A percentile compares a stretch with the other conserved stretches of the same genome.
These are phyloP conservation scores for Solanum boliviense DNA, from an alignment of 257 asterid genomes.

Conservation along the genomic window DNA sequence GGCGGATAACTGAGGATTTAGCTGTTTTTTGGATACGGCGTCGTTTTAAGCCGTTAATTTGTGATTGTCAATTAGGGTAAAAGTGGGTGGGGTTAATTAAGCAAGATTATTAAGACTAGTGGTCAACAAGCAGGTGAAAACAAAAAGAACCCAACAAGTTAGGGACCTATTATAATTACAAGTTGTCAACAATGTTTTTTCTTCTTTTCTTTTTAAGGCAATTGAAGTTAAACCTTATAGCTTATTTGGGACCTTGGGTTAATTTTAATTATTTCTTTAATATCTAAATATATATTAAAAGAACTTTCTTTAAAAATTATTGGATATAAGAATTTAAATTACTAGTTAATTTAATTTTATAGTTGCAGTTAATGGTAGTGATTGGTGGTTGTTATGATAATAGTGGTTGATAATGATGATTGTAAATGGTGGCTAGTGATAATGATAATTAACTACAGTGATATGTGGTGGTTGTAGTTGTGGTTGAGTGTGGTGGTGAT, in stretches of 20 bases:
- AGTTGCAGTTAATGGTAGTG: neutral
- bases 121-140: neutral
- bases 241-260: neutral
- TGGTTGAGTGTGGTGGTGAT: neutral
- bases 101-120: neutral
- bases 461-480: too few species aligned
- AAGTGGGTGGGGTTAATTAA: neutral
- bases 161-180: neutral
- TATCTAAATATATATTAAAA: neutral
- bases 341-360: neutral
- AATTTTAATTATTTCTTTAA: neutral
- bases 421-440: neutral
- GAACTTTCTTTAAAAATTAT: neutral
- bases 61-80: neutral
- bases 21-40: neutral
- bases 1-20: neutral
- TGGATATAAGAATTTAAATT: neutral
- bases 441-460: neutral
- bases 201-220: neutral
- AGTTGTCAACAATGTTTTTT: neutral
- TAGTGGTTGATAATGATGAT: neutral
- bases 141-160: neutral
- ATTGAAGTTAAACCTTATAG: neutral
- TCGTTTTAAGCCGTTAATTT: neutral
- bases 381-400: neutral